Conservation (phyloP, 352 stramenopile genomes). For the Phytophthora constricta region DNA sequence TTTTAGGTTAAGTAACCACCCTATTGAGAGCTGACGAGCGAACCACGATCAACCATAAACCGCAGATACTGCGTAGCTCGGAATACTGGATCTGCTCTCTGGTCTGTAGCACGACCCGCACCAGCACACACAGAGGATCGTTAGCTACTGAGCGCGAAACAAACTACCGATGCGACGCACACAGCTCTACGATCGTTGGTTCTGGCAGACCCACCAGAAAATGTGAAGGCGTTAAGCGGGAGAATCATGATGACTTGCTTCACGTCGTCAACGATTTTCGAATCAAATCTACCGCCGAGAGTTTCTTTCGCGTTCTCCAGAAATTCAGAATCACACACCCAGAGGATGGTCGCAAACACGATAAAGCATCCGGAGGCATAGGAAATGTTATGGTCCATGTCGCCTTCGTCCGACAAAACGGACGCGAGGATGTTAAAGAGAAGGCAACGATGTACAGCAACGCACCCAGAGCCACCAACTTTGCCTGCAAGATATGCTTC, state of each 20-base stretch:
- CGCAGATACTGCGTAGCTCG: no score
- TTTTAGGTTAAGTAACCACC: no score
- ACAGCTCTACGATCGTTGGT: no score
- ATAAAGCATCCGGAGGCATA: conserved; percentile 41
- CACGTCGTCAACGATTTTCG: conserved; percentile 17
- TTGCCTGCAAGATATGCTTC: conserved; percentile 26
- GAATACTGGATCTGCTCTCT: no score
- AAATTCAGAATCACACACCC: conserved; percentile 49
- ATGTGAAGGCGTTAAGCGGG: conserved; percentile 53
- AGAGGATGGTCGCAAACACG: conserved; percentile 40
- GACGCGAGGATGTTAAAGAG: conserved; percentile 56
- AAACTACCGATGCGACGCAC: no score
- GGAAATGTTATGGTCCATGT: conserved; percentile 41
- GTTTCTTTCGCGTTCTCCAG: conserved; percentile 45
- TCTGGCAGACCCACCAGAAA: conserved; percentile 42
- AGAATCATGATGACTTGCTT: conserved; percentile 12
- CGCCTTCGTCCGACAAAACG: conserved; percentile 44
- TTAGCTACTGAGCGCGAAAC: no score
- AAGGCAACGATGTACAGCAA: conserved; percentile 40
- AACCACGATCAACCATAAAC: no score
- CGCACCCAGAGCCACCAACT: conserved; percentile 36
- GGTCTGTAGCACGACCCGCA: no score
- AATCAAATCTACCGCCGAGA: conserved; percentile 39
- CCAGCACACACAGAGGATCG: no score
- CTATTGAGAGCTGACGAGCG: no score